Percentiles rank a stretch among this genome's conserved stretches.
phyloP scores from a whole-genome alignment of 2,329 filamentous ascomycete species.

The Leptographium radiaticola region DNA sequence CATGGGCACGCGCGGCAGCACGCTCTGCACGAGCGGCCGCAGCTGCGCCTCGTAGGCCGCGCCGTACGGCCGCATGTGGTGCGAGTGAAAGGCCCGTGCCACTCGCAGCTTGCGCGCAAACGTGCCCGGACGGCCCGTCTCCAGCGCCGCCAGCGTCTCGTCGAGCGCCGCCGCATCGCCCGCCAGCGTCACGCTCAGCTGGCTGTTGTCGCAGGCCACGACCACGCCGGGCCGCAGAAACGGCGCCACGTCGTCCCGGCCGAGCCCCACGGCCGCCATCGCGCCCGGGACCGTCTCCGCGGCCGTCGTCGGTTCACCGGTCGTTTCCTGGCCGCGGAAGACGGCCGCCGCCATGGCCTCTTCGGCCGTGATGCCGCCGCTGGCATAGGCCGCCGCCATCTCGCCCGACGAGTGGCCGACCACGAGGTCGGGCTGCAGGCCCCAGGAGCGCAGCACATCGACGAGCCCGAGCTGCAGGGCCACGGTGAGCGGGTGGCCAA shows the following conservation, averaged over 20 bases:
- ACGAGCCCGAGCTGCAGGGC: slow-evolving; percentile 25
- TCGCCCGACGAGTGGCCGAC: slow-evolving; percentile 28
- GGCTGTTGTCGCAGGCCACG: slow-evolving; percentile 17
- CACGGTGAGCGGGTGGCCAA: slow-evolving; percentile 28
- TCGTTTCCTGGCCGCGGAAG: slow-evolving; percentile 27
- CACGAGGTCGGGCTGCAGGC: slow-evolving; percentile 21
- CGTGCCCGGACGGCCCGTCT: background rate
- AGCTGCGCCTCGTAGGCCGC: slow-evolving; percentile 17
- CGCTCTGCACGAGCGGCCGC: background rate
- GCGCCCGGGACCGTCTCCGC: background rate
- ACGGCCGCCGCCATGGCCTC: slow-evolving; percentile 36
- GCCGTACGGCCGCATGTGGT: slow-evolving; percentile 27
- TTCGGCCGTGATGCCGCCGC: slow-evolving; percentile 29
- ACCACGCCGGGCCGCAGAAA: slow-evolving; percentile 10
- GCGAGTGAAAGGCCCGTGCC: slow-evolving; percentile 33
- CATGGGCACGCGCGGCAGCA: background rate
- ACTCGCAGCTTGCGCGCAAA: slow-evolving; percentile 24
- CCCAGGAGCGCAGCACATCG: slow-evolving; percentile 23
- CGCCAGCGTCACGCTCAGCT: background rate
- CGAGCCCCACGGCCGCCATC: slow-evolving; percentile 1
- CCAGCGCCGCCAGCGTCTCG: background rate
- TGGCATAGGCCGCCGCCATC: slow-evolving; percentile 33
- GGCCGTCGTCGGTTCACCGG: background rate
- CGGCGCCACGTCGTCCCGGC: background rate
- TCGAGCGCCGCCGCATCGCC: slow-evolving; percentile 12